A percentile compares a stretch with the other conserved stretches of the same genome.
Conservation (phyloP, 2,329 filamentous ascomycete genomes). For the Cercospora canescens region DNA sequence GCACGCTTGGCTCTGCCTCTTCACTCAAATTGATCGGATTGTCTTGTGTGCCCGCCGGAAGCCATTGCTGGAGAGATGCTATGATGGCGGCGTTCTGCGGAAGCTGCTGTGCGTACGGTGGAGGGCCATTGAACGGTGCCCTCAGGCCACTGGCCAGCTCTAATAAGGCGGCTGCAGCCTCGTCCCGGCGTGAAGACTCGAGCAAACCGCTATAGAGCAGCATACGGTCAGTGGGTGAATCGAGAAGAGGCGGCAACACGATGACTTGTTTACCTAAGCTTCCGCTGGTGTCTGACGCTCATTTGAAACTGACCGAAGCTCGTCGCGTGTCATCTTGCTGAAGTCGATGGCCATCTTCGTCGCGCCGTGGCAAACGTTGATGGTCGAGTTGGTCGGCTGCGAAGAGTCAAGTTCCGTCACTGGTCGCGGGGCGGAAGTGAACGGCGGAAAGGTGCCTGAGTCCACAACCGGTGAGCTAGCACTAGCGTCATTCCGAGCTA, state of each 20-base stretch:
- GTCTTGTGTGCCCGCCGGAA: neutral
- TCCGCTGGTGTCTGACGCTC: neutral
- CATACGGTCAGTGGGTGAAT: neutral
- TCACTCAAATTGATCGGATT: neutral
- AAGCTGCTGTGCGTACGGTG: neutral
- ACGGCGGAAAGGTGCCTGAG: neutral
- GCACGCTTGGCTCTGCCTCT: neutral
- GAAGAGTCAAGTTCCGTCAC: neutral
- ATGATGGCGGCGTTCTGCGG: neutral
- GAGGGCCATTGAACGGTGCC: neutral
- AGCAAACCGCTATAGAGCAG: neutral
- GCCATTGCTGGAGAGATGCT: neutral
- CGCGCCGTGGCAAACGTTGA: neutral
- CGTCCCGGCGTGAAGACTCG: neutral
- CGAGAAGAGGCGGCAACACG: neutral
- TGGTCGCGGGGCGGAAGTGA: neutral
- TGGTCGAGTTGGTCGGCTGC: neutral
- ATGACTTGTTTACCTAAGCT: neutral
- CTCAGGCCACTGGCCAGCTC: neutral
- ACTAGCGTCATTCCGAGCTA: neutral
- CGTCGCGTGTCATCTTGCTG: neutral
- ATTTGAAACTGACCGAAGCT: neutral
- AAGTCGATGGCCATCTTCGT: neutral
- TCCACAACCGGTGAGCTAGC: neutral
- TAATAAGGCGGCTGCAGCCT: neutral